These are phyloP conservation scores for Diaporthe sp. DNA, from an alignment of 2,329 filamentous ascomycete species.

Conservation along the genomic window DNA sequence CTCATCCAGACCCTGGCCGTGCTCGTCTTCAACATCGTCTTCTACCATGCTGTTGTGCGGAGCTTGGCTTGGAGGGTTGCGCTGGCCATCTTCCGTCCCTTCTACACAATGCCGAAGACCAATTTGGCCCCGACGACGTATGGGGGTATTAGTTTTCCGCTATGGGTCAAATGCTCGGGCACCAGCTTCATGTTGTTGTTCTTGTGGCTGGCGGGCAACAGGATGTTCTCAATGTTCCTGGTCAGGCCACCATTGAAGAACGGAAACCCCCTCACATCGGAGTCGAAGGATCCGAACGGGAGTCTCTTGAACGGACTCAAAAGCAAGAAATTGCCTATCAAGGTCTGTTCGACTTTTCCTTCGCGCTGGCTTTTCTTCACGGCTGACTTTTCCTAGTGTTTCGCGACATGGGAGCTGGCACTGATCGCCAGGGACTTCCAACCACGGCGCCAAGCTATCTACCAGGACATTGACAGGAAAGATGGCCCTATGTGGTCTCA, in stretches of 20 bases:
- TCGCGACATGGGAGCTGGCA: conserved; percentile 92
- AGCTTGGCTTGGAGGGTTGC: conserved; percentile 76
- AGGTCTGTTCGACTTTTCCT: conserved; percentile 61
- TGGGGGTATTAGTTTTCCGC: conserved; percentile 41
- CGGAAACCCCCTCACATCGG: conserved; percentile 83
- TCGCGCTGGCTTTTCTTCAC: neutral
- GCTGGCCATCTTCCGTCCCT: conserved; percentile 76
- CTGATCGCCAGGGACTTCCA: conserved; percentile 82
- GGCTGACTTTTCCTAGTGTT: conserved; percentile 64
- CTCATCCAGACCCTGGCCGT: conserved; percentile 59
- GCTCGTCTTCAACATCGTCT: conserved; percentile 70
- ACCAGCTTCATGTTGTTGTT: conserved; percentile 77
- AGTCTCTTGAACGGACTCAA: conserved; percentile 87
- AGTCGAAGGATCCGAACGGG: conserved; percentile 92
- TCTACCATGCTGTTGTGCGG: conserved; percentile 62
- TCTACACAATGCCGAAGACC: conserved; percentile 82
- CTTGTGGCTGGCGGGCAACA: conserved; percentile 83
- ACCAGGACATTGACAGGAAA: conserved; percentile 86
- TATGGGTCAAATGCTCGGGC: conserved; percentile 60
- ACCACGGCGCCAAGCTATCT: conserved; percentile 84
- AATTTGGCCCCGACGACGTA: conserved; percentile 71
- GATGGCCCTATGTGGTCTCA: conserved; percentile 87
- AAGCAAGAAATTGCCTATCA: conserved; percentile 83
- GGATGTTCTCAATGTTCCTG: conserved; percentile 84
- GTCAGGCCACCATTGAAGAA: conserved; percentile 86